A percentile compares a stretch with the other conserved stretches of the same genome.
phyloP scores from a whole-genome alignment of 495 filamentous ascomycete species.

The Tricharina praecox region DNA sequence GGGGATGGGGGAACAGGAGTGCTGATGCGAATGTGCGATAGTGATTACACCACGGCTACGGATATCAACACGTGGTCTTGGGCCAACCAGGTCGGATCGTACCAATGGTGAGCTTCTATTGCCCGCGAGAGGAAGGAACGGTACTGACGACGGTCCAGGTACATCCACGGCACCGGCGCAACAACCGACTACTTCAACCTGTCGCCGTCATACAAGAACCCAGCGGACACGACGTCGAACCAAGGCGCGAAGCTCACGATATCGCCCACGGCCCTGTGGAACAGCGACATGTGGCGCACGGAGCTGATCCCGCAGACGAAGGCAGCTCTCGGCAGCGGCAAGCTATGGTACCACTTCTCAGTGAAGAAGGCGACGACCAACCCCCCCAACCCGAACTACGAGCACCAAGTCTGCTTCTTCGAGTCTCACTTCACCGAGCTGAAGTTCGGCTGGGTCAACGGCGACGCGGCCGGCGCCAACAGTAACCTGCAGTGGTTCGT shows the following conservation, averaged over 20 bases:
- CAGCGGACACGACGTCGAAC: conserved; percentile 41
- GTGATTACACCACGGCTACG: conserved; percentile 16
- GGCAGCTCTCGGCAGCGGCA: conserved; percentile 42
- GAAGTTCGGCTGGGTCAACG: conserved; percentile 50
- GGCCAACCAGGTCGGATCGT: conserved; percentile 23
- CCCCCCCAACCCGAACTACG: conserved; percentile 40
- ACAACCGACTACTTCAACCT: conserved; percentile 40
- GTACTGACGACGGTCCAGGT: conserved; percentile 4
- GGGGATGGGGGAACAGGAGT: too few species aligned
- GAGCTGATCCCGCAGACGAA: conserved; percentile 55
- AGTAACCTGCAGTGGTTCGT: conserved; percentile 39
- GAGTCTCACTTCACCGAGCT: conserved; percentile 62
- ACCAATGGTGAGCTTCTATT: conserved; percentile 16
- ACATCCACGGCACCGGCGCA: conserved; percentile 33
- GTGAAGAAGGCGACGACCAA: conserved; percentile 43
- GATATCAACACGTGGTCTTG: conserved; percentile 24
- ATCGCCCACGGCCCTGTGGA: conserved; percentile 46
- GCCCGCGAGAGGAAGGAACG: too few species aligned
- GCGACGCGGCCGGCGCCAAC: conserved; percentile 35
- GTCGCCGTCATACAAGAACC: conserved; percentile 44
- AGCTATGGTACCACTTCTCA: conserved; percentile 54
- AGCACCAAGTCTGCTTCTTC: conserved; percentile 65
- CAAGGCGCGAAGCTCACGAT: conserved; percentile 56
- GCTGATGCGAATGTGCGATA: conserved; percentile 6
- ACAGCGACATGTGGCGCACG: conserved; percentile 42